Evolutionary conservation across 106 monocot genomes (phyloP), one percentile per base, ranked within the genome.

Genomic region (Phalaenopsis equestris): DNA sequence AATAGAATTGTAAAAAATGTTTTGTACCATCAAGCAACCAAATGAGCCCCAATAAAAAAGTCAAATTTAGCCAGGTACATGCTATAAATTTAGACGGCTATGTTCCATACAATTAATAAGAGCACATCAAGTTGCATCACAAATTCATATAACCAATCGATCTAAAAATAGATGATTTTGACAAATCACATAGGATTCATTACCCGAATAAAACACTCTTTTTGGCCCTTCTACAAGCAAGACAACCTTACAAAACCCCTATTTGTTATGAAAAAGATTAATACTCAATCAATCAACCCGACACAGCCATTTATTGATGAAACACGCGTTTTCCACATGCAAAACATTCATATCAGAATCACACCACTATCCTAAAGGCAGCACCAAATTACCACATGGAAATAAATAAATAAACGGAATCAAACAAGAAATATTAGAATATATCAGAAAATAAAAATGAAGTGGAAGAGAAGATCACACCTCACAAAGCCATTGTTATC

Each of bases 401-500:
- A 42, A 9, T 2, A 41, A 78, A 39, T 39, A 61, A 41, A 78
- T 8, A 77, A 24, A 77, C 8, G 18, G 18, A 78, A 57, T 17
- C 18, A 41, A 16, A 56, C 23, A 36, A 68, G 1, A 1, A 36
- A 30, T 41, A 3, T 24, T 41, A 8, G 42, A 5, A 56, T 37
- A 3, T 19, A 56, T 1, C 65, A 17, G 15, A 70, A 37, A 57
- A 16, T 49, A 5, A 21, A 18, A 56, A 82, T 56, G 56, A 8
- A 18, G 64, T 41, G 10, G 75, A 37, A 48, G 41, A 79, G 45
- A 4, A 38, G 8, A 72, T 65, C 88, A 83, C 17, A 96, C 96
- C 88, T 96, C 55, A 96, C 93, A 75, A 81, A 93, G 16, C 96
- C 96, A 57, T 96, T 90, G 82, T 91, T 42, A 58, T 96, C 93